phyloP scores from a whole-genome alignment of 306 rosid species.

The Casuarina cunninghamiana region DNA sequence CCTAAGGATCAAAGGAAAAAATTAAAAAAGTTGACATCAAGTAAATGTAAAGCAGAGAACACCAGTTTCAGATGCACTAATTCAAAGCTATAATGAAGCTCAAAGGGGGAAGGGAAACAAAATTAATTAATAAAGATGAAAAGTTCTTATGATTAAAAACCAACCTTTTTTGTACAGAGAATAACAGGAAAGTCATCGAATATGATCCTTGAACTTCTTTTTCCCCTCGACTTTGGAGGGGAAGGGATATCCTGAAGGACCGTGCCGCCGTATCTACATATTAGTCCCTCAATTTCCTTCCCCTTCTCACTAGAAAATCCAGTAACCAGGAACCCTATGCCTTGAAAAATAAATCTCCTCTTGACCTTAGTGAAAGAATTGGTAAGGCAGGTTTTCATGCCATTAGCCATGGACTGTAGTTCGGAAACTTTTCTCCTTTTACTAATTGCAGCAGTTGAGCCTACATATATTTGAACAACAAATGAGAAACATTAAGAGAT shows the following conservation, averaged over 20 bases:
- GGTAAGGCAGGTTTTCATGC: slow-evolving; percentile 32
- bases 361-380: slow-evolving; percentile 30
- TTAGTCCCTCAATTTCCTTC: slow-evolving; percentile 54
- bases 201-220: slow-evolving; percentile 40
- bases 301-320: slow-evolving; percentile 69
- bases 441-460: slow-evolving; percentile 36
- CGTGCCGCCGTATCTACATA: slow-evolving; percentile 74
- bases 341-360: slow-evolving; percentile 61
- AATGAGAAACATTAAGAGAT: background rate
- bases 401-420: slow-evolving; percentile 26
- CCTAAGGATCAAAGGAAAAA: background rate
- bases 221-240: slow-evolving; percentile 46
- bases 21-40: background rate
- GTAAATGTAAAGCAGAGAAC: background rate
- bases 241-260: slow-evolving; percentile 73
- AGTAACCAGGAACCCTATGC: slow-evolving; percentile 72
- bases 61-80: background rate
- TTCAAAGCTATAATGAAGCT: background rate
- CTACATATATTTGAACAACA: slow-evolving; percentile 49
- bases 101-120: background rate
- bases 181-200: slow-evolving; percentile 59
- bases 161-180: slow-evolving; percentile 70
- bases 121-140: slow-evolving; percentile 3
- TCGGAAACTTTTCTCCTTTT: slow-evolving; percentile 43
- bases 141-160: slow-evolving; percentile 19